Base-by-base conservation (phyloP, 2,329 filamentous ascomycete genomes). In the Cryphonectria naterciae region DNA sequence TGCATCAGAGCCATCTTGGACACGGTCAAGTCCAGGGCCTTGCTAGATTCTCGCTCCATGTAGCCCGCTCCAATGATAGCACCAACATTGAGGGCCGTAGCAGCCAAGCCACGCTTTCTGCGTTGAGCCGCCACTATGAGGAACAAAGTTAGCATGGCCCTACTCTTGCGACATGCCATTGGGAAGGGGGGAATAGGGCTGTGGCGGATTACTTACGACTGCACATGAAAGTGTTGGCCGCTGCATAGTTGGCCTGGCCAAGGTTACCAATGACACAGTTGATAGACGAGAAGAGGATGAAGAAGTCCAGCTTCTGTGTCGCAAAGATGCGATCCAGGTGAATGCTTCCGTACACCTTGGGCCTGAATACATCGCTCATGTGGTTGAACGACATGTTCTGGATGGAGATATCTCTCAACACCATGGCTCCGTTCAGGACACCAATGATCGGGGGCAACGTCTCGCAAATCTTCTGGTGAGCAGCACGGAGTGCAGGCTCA, bases 241-340 rank as follows among this genome's bases (percentile, higher is more conserved):
- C 80, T 0, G 79, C 77, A 68, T 84, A 84, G 71, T 82, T 85
- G 15, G 84, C 79, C 68, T 87, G 79, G 4, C 82, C 81, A 7
- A 80, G 74, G 66, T 84, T 84, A 4, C 85, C 85, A 7, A 84
- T 76, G 19, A 86, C 75, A 1, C 81, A 81, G 43, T 81, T 79
- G 1, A 81, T 76, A 0, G 83, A 84, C 0, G 81, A 83, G 2
- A 83, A 71, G 68, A 83, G 77, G 28, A 83, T 72, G 69, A 83
- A 84, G 74, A 84, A 84, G 63, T 82, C 80, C 15, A 77, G 73
- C 15, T 58, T 8, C 52, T 73, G 54, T 1, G 74, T 62, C 17
- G 54, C 5, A 41, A 76, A 73, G 4, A 76, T 37, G 3, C 63
- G 46, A 39, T 78, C 75, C 22, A 84, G 75, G 58, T 80, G 28